Evolutionary conservation across 371 early-diverging fungal genomes (phyloP).

Genomic region (Scutellospora calospora): DNA sequence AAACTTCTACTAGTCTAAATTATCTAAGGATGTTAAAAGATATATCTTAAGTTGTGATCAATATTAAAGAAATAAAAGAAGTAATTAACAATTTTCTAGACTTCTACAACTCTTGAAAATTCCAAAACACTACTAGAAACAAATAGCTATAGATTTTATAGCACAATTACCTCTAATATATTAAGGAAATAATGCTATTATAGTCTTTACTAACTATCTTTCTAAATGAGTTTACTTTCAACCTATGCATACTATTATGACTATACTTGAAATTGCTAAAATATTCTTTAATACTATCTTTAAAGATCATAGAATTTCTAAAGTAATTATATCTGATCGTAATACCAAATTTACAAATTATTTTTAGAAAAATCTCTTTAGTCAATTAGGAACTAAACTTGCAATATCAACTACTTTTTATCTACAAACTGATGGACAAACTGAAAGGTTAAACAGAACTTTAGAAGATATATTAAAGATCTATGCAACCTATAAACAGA

Average conservation of each 20-base stretch:
- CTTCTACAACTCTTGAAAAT: slow-evolving; percentile 55
- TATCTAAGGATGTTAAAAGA: too few relatives aligned
- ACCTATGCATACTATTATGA: slow-evolving; percentile 40
- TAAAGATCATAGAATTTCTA: too few relatives aligned
- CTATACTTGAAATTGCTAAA: slow-evolving; percentile 42
- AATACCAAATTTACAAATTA: slow-evolving; percentile 27
- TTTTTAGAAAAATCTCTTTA: slow-evolving; percentile 2
- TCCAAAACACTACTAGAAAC: slow-evolving; percentile 37
- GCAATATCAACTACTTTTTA: too few relatives aligned
- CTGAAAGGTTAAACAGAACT: slow-evolving; percentile 57
- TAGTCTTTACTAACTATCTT: slow-evolving; percentile 58
- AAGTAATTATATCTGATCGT: slow-evolving; percentile 45
- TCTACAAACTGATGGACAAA: too few relatives aligned
- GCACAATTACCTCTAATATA: slow-evolving; percentile 45
- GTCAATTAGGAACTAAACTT: background rate
- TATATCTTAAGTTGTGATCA: slow-evolving; percentile 56
- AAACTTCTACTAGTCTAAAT: slow-evolving; percentile 50
- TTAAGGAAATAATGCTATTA: slow-evolving; percentile 50
- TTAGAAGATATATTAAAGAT: slow-evolving; percentile 61
- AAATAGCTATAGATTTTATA: too few relatives aligned
- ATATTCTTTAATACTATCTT: too few relatives aligned
- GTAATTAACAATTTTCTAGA: slow-evolving; percentile 47
- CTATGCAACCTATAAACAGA: slow-evolving; percentile 55
- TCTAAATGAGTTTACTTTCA: too few relatives aligned
- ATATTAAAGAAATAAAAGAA: slow-evolving; percentile 55